Base-by-base conservation (phyloP, 192 early-diverging fungal genomes). In the Backusella circina region DNA sequence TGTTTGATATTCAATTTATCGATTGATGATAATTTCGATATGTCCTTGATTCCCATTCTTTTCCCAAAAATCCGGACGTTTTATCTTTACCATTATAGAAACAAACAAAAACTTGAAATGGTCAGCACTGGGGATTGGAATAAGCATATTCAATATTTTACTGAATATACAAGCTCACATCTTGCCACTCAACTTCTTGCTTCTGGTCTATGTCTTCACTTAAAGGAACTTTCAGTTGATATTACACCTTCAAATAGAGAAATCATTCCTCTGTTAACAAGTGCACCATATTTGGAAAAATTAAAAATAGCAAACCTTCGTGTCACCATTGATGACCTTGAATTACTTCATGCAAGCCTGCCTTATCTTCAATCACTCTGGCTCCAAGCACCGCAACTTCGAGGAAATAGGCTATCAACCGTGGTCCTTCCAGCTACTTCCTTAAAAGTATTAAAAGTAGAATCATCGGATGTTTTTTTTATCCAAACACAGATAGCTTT, bases 261-360 rank as follows among this genome's bases (percentile, higher is more conserved):
- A 28, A 13, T 61, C 54, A 26, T 61, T 61, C 54, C 54, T 61
- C 26, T 61, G 13, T 26, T 61, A 61, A 26, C 21, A 61, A 61
- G 26, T 28, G 54, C 54, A 13, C 54, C 54, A 28, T 26, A 61
- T 61, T 61, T 61, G 54, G 54, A 61, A 61, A 61, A 61, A 61
- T 61, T 61, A 61, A 61, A 61, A 61, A 61, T 61, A 26, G 54
- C 54, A 12, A 61, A 61, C 26, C 54, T 61, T 61, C 54, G 54
- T 61, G 23, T 28, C 13, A 61, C 54, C 21, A 28, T 61, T 28
- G 23, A 61, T 12, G 23, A 61, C 3, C 54, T 61, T 61, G 54
- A 61, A 12, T 61, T 23, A 13, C 12, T 61, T 3, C 54, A 61
- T 13, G 13, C 23, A 28, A 61, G 26, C 23, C 26, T 61, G 12